A percentile compares a stretch with the other conserved stretches of the same genome.
phyloP scores from a whole-genome alignment of 176 grass and related monocot species.

The Aegilops longissima region DNA sequence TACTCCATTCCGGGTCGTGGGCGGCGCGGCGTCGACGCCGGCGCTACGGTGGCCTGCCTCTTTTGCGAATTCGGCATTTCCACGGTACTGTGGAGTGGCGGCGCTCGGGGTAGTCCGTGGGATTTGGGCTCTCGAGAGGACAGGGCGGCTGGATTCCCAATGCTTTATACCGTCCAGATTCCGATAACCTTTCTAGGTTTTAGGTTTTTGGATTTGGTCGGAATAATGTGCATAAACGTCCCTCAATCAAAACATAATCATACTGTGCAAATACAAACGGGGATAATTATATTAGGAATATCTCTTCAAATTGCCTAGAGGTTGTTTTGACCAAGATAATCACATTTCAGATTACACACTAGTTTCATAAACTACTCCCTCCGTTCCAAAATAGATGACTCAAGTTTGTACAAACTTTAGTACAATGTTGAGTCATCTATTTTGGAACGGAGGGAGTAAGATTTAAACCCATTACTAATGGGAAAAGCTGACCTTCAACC shows the following conservation, averaged over 20 bases:
- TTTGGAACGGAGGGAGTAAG: too few relatives aligned
- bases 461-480: too few relatives aligned
- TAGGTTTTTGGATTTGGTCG: background rate
- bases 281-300: too few relatives aligned
- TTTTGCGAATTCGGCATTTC: constrained; percentile 3
- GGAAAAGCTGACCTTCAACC: too few relatives aligned
- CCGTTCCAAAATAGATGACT: too few relatives aligned
- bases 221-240: background rate
- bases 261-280: background rate
- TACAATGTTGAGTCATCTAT: too few relatives aligned
- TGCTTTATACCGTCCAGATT: background rate
- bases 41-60: background rate
- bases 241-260: background rate
- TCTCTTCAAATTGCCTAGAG: too few relatives aligned
- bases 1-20: constrained; percentile 20
- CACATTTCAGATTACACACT: too few relatives aligned
- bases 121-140: background rate
- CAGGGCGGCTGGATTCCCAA: background rate
- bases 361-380: too few relatives aligned
- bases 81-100: background rate
- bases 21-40: background rate
- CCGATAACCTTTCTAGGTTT: background rate
- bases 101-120: too few relatives aligned
- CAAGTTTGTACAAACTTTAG: too few relatives aligned
- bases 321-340: too few relatives aligned